Evolutionary conservation across 257 asterid species (phyloP).

Genomic region (Solanum rostratum): DNA sequence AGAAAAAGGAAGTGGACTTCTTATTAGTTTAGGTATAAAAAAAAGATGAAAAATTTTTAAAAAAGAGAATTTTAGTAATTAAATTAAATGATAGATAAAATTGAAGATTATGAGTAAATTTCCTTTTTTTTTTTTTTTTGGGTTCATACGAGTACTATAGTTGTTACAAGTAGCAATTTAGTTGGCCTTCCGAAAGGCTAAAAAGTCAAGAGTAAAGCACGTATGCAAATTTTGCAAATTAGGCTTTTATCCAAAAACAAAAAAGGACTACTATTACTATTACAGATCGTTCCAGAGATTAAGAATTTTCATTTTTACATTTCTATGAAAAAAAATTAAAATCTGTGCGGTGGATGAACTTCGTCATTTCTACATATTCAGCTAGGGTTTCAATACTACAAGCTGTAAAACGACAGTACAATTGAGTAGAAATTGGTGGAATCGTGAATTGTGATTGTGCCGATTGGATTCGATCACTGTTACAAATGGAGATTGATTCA

Average conservation of each 20-base stretch:
- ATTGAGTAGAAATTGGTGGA: neutral
- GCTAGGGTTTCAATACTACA: neutral
- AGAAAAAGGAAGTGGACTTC: too few species aligned
- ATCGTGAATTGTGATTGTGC: conserved; percentile 18
- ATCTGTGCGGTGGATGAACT: neutral
- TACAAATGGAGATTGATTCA: conserved; percentile 58
- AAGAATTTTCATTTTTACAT: neutral
- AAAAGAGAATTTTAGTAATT: too few species aligned
- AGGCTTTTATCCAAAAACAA: neutral
- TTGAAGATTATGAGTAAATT: too few species aligned
- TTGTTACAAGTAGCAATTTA: neutral
- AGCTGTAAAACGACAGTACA: neutral
- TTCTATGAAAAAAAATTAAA: neutral
- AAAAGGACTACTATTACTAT: neutral
- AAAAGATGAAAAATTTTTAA: too few species aligned
- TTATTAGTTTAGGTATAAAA: too few species aligned
- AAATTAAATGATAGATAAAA: too few species aligned
- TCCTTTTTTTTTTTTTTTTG: too few species aligned
- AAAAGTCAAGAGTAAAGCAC: neutral
- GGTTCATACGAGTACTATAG: neutral
- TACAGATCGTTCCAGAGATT: neutral
- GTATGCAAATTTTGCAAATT: neutral
- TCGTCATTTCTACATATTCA: neutral
- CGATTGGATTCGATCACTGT: conserved; percentile 46
- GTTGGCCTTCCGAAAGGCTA: neutral